A percentile compares a stretch with the other conserved stretches of the same genome.
Evolutionary conservation across 1,284 basidiomycete genomes (phyloP).

Genomic region (Puccinia horiana): DNA sequence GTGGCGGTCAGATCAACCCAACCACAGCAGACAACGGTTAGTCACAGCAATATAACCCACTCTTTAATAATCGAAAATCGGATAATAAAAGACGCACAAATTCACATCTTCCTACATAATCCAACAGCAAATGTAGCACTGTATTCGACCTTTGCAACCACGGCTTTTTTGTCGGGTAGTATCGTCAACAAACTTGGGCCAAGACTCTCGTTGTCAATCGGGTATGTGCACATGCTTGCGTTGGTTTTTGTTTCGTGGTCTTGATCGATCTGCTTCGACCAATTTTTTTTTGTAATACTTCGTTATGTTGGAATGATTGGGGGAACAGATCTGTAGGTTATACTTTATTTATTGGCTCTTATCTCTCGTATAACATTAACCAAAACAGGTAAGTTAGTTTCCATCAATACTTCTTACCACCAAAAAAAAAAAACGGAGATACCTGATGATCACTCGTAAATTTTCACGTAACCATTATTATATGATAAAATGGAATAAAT

Average conservation of each 20-base stretch:
- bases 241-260: not conserved
- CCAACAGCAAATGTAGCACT: constrained; percentile 41
- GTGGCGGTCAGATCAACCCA: constrained; percentile 57
- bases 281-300: not conserved
- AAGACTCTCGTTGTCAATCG: constrained; percentile 70
- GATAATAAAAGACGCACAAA: too few species aligned
- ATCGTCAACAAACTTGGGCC: constrained; percentile 68
- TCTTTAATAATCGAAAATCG: constrained; percentile 48
- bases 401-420: not conserved
- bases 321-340: constrained; percentile 52
- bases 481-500: not conserved
- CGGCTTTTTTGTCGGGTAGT: constrained; percentile 68
- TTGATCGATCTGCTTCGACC: not conserved
- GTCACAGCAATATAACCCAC: not conserved
- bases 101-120: constrained; percentile 1
- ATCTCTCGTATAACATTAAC: constrained; percentile 62
- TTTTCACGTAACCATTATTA: constrained; percentile 63
- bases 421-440: not conserved
- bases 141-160: constrained; percentile 55
- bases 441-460: too few species aligned
- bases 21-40: constrained; percentile 48
- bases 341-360: constrained; percentile 70
- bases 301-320: not conserved
- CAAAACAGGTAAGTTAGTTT: constrained; percentile 53
- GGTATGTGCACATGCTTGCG: constrained; percentile 59